A percentile compares a stretch with the other conserved stretches of the same genome.
phyloP scores from a whole-genome alignment of 2,329 filamentous ascomycete genomes.

The Colletotrichum navitas region DNA sequence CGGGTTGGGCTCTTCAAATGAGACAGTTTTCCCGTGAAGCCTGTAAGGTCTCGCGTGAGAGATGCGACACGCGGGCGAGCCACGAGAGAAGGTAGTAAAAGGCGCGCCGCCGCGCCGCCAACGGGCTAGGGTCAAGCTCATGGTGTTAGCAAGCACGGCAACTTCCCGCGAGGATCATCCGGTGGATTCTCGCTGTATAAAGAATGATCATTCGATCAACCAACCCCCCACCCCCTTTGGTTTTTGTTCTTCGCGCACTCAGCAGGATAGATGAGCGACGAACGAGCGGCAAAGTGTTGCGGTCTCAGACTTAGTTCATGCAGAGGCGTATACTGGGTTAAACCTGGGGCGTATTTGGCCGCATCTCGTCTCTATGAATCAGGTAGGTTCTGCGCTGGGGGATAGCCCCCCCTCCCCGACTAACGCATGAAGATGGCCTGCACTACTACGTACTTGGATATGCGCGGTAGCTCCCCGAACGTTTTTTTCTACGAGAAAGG shows the following conservation, averaged over 20 bases:
- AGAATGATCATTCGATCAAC: neutral
- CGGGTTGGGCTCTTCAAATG: too few species aligned
- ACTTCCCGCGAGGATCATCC: neutral
- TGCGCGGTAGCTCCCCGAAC: slow-evolving; percentile 1
- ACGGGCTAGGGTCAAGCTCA: neutral
- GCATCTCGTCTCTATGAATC: slow-evolving; percentile 30
- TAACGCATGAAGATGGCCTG: slow-evolving; percentile 6
- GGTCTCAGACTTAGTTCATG: slow-evolving; percentile 1
- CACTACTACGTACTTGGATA: neutral
- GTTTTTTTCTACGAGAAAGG: slow-evolving; percentile 10
- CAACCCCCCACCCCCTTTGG: neutral
- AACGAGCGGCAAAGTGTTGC: neutral
- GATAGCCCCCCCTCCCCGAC: neutral
- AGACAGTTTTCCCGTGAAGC: neutral
- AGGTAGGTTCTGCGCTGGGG: slow-evolving; percentile 14
- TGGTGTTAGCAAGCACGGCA: neutral
- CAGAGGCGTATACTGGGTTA: slow-evolving; percentile 1
- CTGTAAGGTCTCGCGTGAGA: neutral
- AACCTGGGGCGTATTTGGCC: slow-evolving; percentile 17
- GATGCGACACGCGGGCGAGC: slow-evolving; percentile 3
- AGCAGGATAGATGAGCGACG: slow-evolving; percentile 12
- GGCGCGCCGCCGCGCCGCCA: slow-evolving; percentile 14
- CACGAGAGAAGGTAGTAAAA: slow-evolving; percentile 1
- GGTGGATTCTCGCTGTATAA: slow-evolving; percentile 5
- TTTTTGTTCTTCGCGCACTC: neutral